Conservation (phyloP, 257 asterid genomes). For the Solanum appendiculatum region DNA sequence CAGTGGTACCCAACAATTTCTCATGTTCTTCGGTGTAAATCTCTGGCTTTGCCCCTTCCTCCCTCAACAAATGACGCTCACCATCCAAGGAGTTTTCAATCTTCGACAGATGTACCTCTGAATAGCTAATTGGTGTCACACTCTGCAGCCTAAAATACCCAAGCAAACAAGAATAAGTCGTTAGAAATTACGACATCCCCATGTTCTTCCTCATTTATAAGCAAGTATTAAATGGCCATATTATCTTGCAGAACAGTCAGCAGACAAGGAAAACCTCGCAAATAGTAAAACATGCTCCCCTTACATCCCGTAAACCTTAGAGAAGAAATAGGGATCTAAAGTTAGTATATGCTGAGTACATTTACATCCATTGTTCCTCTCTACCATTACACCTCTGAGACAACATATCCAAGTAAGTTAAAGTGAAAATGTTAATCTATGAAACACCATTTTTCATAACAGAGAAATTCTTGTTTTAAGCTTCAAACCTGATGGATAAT, state of each 20-base stretch:
- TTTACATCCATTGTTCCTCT: not conserved
- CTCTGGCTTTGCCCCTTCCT: constrained; percentile 71
- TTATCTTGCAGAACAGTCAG: not conserved
- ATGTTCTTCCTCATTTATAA: not conserved
- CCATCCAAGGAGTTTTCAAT: constrained; percentile 19
- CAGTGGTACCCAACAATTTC: constrained; percentile 75
- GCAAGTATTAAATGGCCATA: not conserved
- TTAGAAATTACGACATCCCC: not conserved
- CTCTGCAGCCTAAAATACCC: constrained; percentile 63
- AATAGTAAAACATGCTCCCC: not conserved
- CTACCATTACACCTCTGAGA: not conserved
- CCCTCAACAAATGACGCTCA: constrained; percentile 30
- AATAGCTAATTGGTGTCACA: constrained; percentile 63
- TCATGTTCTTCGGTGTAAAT: constrained; percentile 82
- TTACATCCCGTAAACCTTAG: not conserved
- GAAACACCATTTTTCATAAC: not conserved
- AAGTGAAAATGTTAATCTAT: not conserved
- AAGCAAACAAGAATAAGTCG: not conserved
- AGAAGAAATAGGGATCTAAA: not conserved
- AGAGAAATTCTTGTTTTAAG: not conserved
- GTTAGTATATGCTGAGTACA: not conserved
- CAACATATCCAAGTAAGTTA: not conserved
- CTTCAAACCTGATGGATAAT: not conserved
- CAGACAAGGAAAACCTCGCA: not conserved
- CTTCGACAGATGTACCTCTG: constrained; percentile 34